These are phyloP conservation scores for Rutstroemia sp. DNA, from an alignment of 2,329 filamentous ascomycete species.

Conservation along the genomic window DNA sequence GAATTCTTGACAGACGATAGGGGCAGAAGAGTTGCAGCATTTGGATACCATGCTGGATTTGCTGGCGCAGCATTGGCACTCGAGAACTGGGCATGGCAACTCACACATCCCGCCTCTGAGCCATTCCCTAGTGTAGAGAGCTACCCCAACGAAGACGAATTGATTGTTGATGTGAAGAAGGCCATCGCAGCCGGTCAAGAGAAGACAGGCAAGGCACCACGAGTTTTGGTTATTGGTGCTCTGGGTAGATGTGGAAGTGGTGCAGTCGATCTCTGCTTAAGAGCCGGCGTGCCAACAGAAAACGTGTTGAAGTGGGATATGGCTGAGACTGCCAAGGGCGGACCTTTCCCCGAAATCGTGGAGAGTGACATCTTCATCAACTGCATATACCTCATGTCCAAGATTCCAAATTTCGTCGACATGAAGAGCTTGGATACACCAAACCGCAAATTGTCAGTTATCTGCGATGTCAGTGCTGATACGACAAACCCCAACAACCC, in stretches of 20 bases:
- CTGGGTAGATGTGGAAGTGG: slow-evolving; percentile 79
- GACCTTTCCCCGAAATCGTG: slow-evolving; percentile 72
- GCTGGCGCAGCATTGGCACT: slow-evolving; percentile 64
- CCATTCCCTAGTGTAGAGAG: slow-evolving; percentile 58
- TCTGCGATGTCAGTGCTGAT: slow-evolving; percentile 74
- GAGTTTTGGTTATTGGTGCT: slow-evolving; percentile 77
- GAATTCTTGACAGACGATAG: slow-evolving; percentile 75
- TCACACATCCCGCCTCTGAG: slow-evolving; percentile 58
- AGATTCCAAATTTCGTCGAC: slow-evolving; percentile 78
- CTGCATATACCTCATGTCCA: slow-evolving; percentile 77
- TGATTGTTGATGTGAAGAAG: slow-evolving; percentile 69
- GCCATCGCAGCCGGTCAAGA: slow-evolving; percentile 58
- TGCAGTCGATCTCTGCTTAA: slow-evolving; percentile 71
- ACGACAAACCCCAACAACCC: slow-evolving; percentile 61
- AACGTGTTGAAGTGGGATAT: slow-evolving; percentile 68
- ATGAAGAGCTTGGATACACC: slow-evolving; percentile 58
- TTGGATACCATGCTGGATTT: slow-evolving; percentile 66
- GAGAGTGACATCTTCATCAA: slow-evolving; percentile 74
- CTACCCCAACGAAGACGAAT: slow-evolving; percentile 66
- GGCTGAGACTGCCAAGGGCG: slow-evolving; percentile 61
- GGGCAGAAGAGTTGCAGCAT: slow-evolving; percentile 59
- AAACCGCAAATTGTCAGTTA: slow-evolving; percentile 66
- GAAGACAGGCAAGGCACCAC: slow-evolving; percentile 60
- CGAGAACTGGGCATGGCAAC: slow-evolving; percentile 77
- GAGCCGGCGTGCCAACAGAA: slow-evolving; percentile 62